Conservation (phyloP, 495 filamentous ascomycete species). For the Neurospora sp. region DNA sequence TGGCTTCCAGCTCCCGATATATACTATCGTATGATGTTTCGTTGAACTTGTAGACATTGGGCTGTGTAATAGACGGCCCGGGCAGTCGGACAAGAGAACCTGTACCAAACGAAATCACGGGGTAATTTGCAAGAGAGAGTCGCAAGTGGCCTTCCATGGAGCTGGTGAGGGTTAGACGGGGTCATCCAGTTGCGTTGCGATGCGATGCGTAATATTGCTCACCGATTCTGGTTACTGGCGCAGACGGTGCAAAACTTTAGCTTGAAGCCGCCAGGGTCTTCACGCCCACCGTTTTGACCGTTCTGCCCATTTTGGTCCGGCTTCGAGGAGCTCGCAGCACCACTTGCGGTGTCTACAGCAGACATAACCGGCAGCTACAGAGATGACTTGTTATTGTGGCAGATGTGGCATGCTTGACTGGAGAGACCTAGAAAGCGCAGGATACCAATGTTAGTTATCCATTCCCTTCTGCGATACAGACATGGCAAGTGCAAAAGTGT, state of each 20-base stretch:
- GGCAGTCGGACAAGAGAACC: conserved; percentile 91
- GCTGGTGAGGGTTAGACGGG: conserved; percentile 28
- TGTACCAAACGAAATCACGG: conserved; percentile 95
- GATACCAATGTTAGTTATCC: neutral
- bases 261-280: conserved; percentile 50
- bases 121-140: conserved; percentile 75
- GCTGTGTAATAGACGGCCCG: conserved; percentile 80
- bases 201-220: conserved; percentile 13
- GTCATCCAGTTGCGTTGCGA: neutral
- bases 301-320: conserved; percentile 2
- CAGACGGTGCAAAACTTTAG: conserved; percentile 98
- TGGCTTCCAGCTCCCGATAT: conserved; percentile 74
- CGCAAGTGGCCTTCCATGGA: conserved; percentile 97
- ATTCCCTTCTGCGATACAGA: neutral
- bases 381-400: neutral
- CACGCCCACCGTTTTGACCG: conserved; percentile 29
- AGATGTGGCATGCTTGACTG: neutral
- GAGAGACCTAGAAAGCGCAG: neutral
- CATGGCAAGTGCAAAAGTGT: neutral
- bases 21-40: conserved; percentile 85
- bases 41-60: conserved; percentile 97
- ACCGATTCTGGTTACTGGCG: conserved; percentile 94
- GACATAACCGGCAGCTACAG: neutral
- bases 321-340: conserved; percentile 15
- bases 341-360: conserved; percentile 26